Conservation (phyloP, 2,329 filamentous ascomycete genomes). For the Talaromyces sp. region DNA sequence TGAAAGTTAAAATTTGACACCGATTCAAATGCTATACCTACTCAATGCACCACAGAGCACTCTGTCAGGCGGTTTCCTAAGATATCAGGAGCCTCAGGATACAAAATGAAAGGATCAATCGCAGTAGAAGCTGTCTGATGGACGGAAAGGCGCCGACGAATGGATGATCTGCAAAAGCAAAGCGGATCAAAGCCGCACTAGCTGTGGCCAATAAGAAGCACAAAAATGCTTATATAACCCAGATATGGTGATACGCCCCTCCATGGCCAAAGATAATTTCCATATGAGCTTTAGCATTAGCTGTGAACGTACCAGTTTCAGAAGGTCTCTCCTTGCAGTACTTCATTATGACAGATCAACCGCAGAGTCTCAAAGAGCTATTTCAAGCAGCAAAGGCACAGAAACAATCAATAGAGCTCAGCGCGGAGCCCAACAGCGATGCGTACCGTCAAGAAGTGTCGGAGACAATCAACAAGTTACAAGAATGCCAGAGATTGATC, state of each 20-base stretch:
- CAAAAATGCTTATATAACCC: background rate
- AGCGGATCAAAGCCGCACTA: background rate
- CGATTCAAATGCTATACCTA: no score
- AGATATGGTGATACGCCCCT: background rate
- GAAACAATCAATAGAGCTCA: constrained; percentile 57
- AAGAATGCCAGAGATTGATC: constrained; percentile 67
- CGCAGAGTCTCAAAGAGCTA: constrained; percentile 54
- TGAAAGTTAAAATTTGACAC: no score
- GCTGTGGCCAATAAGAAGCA: background rate
- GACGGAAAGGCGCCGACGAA: background rate
- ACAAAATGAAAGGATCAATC: background rate
- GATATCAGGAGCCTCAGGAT: background rate
- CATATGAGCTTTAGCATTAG: background rate
- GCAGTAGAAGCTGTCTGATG: background rate
- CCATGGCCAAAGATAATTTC: background rate
- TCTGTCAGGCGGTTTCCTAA: no score
- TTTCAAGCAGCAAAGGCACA: constrained; percentile 55
- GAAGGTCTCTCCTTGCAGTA: background rate
- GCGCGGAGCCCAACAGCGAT: constrained; percentile 63
- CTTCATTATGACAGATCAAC: constrained; percentile 43
- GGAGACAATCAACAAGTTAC: constrained; percentile 66
- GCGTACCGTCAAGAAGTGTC: constrained; percentile 66
- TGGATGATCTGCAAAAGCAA: background rate
- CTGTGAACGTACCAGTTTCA: background rate
- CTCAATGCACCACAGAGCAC: no score